Evolutionary conservation across 164 flowering plant genomes (phyloP), one percentile per base, ranked within the genome.

Genomic region (Aristolochia contorta): DNA sequence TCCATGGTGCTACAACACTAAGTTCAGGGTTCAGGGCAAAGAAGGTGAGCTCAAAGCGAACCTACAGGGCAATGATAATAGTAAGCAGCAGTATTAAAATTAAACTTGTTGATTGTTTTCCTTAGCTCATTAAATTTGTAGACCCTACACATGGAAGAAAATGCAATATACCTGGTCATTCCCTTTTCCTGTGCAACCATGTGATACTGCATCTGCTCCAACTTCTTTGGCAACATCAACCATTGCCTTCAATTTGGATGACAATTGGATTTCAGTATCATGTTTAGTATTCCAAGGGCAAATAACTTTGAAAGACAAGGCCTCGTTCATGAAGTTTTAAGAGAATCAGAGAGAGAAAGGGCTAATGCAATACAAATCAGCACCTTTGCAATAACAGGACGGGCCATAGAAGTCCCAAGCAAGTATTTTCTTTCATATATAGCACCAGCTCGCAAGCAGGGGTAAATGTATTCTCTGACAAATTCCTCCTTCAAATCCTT

Each of bases 101-200:
- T 7, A 5, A 53, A 12, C 19, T 13, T 12, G 3, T 53, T 12
- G 22, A 4, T n/a, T 1, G 15, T 16, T 10, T n/a, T 19, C 12
- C 54, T 50, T 50, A 8, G 20, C n/a, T 50, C 1, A 16, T 6
- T 50, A n/a, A 8, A 50, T n/a, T 12, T 16, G 14, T 16, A 12
- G 6, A 23, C 10, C 22, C 14, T 9, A 53, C 16, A 53, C 16
- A 21, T 23, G 25, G 23, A 21, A 6, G 4, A 16, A 22, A 24
- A 47, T 23, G 61, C 23, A 45, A 71, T n/a, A 58, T 76, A 72
- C 98, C 91, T 89, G 97, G 69, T 92, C 98, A 74, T 92, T 92
- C 79, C 98, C 98, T 73, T 92, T 92, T 37, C 98, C 98, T 7
- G 98, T 92, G 70, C 96, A 92, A 23, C 98, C 98, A 86, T 92